Conservation (phyloP, 2,329 filamentous ascomycete genomes). For the Chrysosporium keratinophilum region DNA sequence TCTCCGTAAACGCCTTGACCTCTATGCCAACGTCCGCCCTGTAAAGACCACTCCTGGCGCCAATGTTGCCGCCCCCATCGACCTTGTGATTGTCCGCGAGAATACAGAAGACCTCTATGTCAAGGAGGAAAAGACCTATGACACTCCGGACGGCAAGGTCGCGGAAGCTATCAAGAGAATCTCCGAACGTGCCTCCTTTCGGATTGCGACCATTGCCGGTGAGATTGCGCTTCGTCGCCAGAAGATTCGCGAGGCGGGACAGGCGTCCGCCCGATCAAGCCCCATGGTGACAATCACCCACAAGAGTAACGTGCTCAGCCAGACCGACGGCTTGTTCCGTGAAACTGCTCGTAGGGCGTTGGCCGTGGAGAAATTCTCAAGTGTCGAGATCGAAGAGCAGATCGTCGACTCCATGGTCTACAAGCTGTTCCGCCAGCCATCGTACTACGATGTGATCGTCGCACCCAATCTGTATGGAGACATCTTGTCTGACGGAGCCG, state of each 20-base stretch:
- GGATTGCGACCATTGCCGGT: conserved; percentile 87
- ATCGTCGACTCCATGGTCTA: conserved; percentile 99
- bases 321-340: conserved; percentile 94
- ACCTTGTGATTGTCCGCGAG: conserved; percentile 96
- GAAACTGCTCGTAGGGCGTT: conserved; percentile 66
- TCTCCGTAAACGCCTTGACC: conserved; percentile 83
- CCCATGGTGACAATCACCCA: conserved; percentile 92
- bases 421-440: conserved; percentile 95
- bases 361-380: conserved; percentile 51
- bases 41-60: conserved; percentile 65
- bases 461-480: conserved; percentile 97
- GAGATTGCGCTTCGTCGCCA: conserved; percentile 85
- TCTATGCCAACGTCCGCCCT: conserved; percentile 95
- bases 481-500: conserved; percentile 89
- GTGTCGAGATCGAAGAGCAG: conserved; percentile 75
- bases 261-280: conserved; percentile 52
- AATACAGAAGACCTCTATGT: conserved; percentile 99
- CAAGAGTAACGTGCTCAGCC: conserved; percentile 93
- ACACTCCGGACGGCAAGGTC: conserved; percentile 63
- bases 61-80: conserved; percentile 52
- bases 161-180: conserved; percentile 98
- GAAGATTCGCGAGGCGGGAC: conserved; percentile 55
- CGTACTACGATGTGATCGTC: conserved; percentile 94
- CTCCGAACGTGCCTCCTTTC: conserved; percentile 67
- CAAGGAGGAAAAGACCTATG: conserved; percentile 83